These are phyloP conservation scores for Phytomonas francai DNA, from an alignment of 208 protist species.

Conservation along the genomic window DNA sequence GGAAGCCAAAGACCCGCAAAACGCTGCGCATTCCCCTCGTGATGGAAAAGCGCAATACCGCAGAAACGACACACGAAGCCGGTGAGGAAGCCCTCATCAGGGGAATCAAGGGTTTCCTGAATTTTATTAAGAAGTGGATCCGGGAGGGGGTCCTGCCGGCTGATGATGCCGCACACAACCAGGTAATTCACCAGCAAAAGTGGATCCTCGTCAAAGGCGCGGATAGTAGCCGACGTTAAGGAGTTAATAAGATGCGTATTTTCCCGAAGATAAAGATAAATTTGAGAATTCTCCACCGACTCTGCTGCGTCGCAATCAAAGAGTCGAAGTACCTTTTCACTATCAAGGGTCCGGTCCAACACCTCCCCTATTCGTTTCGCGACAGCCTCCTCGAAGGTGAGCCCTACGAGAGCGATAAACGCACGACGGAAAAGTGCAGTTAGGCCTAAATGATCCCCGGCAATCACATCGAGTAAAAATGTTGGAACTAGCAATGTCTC, in stretches of 20 bases:
- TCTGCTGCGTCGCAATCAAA: constrained; percentile 63
- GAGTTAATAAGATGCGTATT: constrained; percentile 42
- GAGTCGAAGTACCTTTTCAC: constrained; percentile 48
- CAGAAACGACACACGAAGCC: constrained; percentile 59
- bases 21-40: constrained; percentile 39
- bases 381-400: constrained; percentile 3
- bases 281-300: constrained; percentile 23
- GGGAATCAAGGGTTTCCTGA: constrained; percentile 17
- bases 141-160: constrained; percentile 27
- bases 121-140: constrained; percentile 22
- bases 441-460: neutral
- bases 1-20: constrained; percentile 40
- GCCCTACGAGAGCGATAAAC: neutral
- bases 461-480: neutral
- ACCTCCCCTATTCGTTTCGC: constrained; percentile 21
- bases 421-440: constrained; percentile 4
- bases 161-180: constrained; percentile 43
- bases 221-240: constrained; percentile 29
- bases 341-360: constrained; percentile 28
- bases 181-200: constrained; percentile 79
- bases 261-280: constrained; percentile 28
- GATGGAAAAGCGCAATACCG: constrained; percentile 28
- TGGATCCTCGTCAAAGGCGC: constrained; percentile 47
- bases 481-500: neutral
- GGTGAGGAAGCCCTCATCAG: constrained; percentile 30